Base-by-base conservation (phyloP, 2,329 filamentous ascomycete genomes). In the Diplocarpon mali region DNA sequence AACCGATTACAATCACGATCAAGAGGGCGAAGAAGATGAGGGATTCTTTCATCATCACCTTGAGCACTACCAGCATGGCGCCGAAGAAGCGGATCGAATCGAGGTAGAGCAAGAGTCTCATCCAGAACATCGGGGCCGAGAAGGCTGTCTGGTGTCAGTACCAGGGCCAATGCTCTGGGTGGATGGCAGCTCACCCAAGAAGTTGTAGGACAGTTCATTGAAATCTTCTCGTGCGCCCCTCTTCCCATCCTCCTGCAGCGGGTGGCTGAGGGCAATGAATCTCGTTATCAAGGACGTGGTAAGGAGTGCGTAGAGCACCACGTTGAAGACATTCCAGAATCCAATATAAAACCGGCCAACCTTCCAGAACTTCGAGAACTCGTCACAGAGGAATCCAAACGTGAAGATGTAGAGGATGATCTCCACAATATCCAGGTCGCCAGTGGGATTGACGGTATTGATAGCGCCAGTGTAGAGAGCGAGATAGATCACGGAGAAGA, bases 261-360 rank as follows among this genome's bases (percentile, higher is more conserved):
- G 69, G 51, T 90, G 77, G 8, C 72, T 73, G 9, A 95, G 69
- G 2, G 88, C 90, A 38, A 93, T 71, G 55, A 94, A 75, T 29
- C 92, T 83, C 31, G 89, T 68, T 35, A 85, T 67, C 51, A 98
- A 81, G 2, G 86, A 94, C 3, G 85, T 75, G 0, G 79, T 76
- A 29, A 98, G 70, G 1, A 96, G 70, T 0, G 75, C 65, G 64
- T 98, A 98, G 0, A 98, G 72, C 0, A 82, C 72, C 20, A 76
- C 75, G 64, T 98, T 98, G 70, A 98, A 95, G 17, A 85, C 85
- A 58, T 95, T 95, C 92, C 92, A 96, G 64, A 98, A 98, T 15
- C 86, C 83, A 44, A 98, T 72, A 59, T 96, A 96, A 57, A 83
- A 84, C 50, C 84, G 77, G 9, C 92, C 92, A 12, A 95, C 85